These are phyloP conservation scores for Ogataea pilisensis DNA, from an alignment of 805 yeast species.

Conservation along the genomic window DNA sequence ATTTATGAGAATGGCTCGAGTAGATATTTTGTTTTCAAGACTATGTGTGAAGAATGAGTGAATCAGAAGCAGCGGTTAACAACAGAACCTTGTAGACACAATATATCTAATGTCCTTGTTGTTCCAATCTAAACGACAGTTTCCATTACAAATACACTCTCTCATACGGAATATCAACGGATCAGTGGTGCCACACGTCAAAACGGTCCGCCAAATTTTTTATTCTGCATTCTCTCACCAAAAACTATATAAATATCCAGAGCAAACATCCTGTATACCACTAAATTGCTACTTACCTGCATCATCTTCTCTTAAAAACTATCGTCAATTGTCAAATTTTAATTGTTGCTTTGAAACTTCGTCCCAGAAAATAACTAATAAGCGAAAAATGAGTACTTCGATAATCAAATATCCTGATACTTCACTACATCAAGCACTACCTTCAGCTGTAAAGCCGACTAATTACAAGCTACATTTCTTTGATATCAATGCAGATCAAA, in stretches of 20 bases:
- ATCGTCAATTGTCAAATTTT: not conserved
- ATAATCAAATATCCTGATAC: slow-evolving; percentile 23
- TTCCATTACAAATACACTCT: too few relatives aligned
- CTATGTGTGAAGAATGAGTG: too few relatives aligned
- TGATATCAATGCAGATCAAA: slow-evolving; percentile 52
- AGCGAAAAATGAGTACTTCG: slow-evolving; percentile 2
- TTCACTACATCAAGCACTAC: slow-evolving; percentile 45
- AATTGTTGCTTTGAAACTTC: not conserved
- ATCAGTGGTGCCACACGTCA: not conserved
- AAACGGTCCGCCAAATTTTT: not conserved
- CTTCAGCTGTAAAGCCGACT: slow-evolving; percentile 56
- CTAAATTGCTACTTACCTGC: too few relatives aligned
- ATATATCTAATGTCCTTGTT: too few relatives aligned
- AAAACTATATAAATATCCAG: too few relatives aligned
- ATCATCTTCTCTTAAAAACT: too few relatives aligned
- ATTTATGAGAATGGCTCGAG: not conserved
- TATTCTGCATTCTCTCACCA: not conserved
- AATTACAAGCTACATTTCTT: slow-evolving; percentile 63
- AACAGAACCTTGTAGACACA: too few relatives aligned
- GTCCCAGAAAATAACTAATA: not conserved
- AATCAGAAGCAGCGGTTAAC: too few relatives aligned
- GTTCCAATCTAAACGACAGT: too few relatives aligned
- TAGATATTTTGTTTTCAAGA: not conserved
- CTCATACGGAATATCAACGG: too few relatives aligned
- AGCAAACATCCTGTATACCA: too few relatives aligned